Conservation (phyloP, 805 yeast genomes). For the Cyberlindnera veronae region DNA sequence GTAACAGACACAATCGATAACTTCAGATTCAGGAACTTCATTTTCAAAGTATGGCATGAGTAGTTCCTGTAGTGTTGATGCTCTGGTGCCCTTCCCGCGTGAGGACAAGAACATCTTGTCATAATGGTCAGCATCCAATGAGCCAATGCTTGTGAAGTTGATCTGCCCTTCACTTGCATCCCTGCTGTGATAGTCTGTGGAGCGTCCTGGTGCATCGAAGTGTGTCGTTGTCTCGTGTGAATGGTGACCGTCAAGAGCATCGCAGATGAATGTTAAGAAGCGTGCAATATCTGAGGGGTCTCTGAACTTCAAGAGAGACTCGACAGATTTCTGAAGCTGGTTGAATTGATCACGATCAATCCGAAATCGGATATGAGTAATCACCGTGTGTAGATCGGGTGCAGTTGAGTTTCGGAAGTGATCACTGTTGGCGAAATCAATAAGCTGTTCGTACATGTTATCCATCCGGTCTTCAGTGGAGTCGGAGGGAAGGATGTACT, state of each 20-base stretch:
- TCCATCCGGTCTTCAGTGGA: conserved; percentile 14
- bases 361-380: neutral
- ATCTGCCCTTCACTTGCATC: too few relatives aligned
- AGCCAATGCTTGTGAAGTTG: conserved; percentile 32
- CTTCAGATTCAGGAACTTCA: conserved; percentile 36
- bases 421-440: conserved; percentile 19
- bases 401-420: neutral
- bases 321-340: conserved; percentile 9
- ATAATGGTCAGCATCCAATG: conserved; percentile 34
- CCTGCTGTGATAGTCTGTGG: too few relatives aligned
- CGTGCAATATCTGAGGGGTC: conserved; percentile 11
- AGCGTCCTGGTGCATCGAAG: too few relatives aligned
- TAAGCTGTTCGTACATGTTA: conserved; percentile 17
- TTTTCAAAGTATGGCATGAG: conserved; percentile 33
- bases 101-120: conserved; percentile 33
- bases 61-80: conserved; percentile 28
- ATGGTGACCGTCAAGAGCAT: neutral
- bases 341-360: conserved; percentile 1
- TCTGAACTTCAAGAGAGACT: conserved; percentile 6
- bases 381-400: neutral
- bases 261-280: conserved; percentile 4
- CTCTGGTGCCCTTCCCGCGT: conserved; percentile 6
- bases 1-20: conserved; percentile 47
- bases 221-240: too few relatives aligned
- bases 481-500: conserved; percentile 12